Conservation (phyloP, 202 grass and related monocot species). For the Tripidium arundinaceum region DNA sequence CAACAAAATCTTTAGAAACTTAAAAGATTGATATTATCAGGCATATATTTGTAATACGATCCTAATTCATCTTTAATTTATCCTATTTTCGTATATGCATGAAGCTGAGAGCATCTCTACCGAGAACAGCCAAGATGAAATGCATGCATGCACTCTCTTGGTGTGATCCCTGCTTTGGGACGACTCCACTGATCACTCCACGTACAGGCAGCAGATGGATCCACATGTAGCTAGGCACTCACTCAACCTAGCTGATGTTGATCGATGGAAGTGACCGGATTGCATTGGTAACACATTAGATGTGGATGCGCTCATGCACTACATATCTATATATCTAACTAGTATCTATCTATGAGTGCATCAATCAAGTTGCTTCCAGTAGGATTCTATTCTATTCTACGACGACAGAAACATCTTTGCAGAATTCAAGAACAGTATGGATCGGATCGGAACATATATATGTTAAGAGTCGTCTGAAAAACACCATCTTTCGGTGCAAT, state of each 20-base stretch:
- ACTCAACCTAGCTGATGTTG: background rate
- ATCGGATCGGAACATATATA: background rate
- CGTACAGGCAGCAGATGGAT: background rate
- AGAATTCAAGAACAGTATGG: background rate
- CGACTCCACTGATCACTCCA: too few relatives aligned
- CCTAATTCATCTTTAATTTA: too few relatives aligned
- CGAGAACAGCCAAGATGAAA: background rate
- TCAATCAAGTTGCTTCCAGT: constrained; percentile 8
- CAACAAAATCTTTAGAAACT: too few relatives aligned
- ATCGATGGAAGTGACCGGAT: background rate
- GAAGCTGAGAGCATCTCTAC: background rate
- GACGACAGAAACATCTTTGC: background rate
- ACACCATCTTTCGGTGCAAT: constrained; percentile 41
- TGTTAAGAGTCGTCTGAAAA: background rate
- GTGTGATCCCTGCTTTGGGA: background rate
- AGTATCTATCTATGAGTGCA: background rate
- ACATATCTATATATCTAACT: background rate
- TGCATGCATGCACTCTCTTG: background rate
- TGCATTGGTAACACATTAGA: background rate
- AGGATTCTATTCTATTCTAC: background rate
- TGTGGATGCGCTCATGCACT: background rate
- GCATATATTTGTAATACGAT: too few relatives aligned
- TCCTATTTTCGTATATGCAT: background rate
- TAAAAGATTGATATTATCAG: too few relatives aligned
- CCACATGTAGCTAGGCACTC: background rate